Evolutionary conservation across 1,284 basidiomycete species (phyloP).

Genomic region (Athelia psychrophila): DNA sequence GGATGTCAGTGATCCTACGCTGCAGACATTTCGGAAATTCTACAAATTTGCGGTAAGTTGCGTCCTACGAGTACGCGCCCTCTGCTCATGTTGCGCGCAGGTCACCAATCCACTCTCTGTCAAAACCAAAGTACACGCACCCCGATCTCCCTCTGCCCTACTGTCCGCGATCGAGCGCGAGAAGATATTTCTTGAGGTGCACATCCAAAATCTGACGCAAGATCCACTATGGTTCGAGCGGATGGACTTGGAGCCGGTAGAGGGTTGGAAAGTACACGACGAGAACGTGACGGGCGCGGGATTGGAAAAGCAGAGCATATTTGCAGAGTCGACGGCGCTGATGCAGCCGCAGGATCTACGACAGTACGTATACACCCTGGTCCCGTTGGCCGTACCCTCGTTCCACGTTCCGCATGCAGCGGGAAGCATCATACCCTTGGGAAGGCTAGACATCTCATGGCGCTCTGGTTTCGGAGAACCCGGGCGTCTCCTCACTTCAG

Average conservation of each 20-base stretch:
- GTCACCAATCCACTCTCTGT: conserved; percentile 86
- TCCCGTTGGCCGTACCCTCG: conserved; percentile 43
- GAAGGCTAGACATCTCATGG: conserved; percentile 83
- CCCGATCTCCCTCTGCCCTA: conserved; percentile 68
- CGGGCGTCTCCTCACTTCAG: conserved; percentile 78
- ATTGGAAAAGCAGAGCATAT: conserved; percentile 37
- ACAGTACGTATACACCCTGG: conserved; percentile 83
- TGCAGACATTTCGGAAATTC: conserved; percentile 81
- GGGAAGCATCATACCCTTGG: conserved; percentile 73
- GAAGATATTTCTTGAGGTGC: conserved; percentile 84
- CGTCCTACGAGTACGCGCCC: neutral
- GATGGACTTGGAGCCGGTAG: conserved; percentile 70
- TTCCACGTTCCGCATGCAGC: conserved; percentile 54
- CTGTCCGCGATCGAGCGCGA: conserved; percentile 62
- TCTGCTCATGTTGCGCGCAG: conserved; percentile 32
- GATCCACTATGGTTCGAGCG: conserved; percentile 76
- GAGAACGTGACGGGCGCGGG: conserved; percentile 38
- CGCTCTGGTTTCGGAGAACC: conserved; percentile 77
- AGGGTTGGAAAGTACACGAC: conserved; percentile 65
- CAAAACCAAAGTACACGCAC: conserved; percentile 83
- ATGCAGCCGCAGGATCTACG: conserved; percentile 80
- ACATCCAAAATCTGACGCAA: conserved; percentile 82
- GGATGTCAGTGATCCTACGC: conserved; percentile 49
- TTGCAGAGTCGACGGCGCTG: conserved; percentile 59
- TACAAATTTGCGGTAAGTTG: conserved; percentile 82